Percentiles rank a stretch among this genome's conserved stretches.
These are phyloP conservation scores for Termitomyces sp. DNA, from an alignment of 768 basidiomycete species.

Conservation along the genomic window DNA sequence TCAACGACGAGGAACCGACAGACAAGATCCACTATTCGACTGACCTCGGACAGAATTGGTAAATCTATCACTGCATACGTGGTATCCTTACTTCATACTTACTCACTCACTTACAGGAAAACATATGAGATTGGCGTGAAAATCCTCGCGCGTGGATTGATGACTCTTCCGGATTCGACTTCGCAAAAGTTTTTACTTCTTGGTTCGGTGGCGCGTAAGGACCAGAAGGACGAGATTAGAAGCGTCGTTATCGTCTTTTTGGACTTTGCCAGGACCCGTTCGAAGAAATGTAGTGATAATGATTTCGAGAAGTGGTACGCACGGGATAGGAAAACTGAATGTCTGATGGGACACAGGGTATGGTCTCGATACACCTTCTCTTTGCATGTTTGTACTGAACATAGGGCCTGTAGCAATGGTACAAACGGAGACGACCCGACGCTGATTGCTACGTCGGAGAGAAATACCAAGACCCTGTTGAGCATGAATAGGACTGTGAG, in stretches of 20 bases:
- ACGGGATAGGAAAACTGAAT: conserved; percentile 56
- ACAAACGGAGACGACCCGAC: conserved; percentile 73
- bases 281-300: conserved; percentile 56
- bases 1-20: conserved; percentile 80
- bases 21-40: conserved; percentile 71
- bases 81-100: background rate
- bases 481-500: conserved; percentile 74
- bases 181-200: conserved; percentile 94
- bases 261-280: conserved; percentile 71
- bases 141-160: conserved; percentile 69
- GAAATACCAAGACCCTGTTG: conserved; percentile 84
- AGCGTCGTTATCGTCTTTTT: conserved; percentile 71
- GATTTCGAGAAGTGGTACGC: conserved; percentile 94
- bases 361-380: conserved; percentile 10
- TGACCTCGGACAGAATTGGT: conserved; percentile 84
- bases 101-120: too few species aligned
- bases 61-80: background rate
- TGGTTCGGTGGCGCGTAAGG: conserved; percentile 63
- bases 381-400: background rate
- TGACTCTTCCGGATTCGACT: conserved; percentile 91
- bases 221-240: conserved; percentile 45
- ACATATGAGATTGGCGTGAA: conserved; percentile 63
- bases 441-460: conserved; percentile 88
- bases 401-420: conserved; percentile 78
- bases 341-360: conserved; percentile 94